Evolutionary conservation across 2,329 filamentous ascomycete genomes (phyloP).

Genomic region (Xylogone sp.): DNA sequence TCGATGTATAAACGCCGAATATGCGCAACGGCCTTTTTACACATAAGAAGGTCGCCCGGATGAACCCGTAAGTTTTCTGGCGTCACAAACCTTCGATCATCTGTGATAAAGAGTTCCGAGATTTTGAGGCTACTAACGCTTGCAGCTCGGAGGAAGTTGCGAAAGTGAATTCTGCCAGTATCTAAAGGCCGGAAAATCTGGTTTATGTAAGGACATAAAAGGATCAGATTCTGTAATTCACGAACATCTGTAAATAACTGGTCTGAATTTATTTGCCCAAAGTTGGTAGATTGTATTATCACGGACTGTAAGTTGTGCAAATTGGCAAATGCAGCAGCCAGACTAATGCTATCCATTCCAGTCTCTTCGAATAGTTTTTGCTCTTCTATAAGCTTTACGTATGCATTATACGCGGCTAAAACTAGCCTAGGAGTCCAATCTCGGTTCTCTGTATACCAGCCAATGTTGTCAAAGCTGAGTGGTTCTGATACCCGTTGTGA

Average conservation of each 20-base stretch:
- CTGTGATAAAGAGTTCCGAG: not conserved
- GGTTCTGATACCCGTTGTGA: not conserved
- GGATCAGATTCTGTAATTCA: not conserved
- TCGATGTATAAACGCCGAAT: not conserved
- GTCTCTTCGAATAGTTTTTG: not conserved
- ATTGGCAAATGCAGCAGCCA: not conserved
- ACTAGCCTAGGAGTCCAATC: not conserved
- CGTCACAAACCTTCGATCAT: not conserved
- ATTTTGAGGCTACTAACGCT: not conserved
- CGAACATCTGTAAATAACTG: not conserved
- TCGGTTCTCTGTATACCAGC: not conserved
- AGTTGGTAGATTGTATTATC: not conserved
- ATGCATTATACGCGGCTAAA: not conserved
- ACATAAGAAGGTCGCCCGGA: not conserved
- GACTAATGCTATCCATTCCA: not conserved
- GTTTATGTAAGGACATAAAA: not conserved
- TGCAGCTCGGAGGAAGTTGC: not conserved
- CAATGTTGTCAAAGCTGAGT: not conserved
- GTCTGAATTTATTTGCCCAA: not conserved
- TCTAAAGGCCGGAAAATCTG: not conserved
- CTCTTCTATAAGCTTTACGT: not conserved
- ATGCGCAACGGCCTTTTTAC: not conserved
- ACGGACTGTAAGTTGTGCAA: not conserved
- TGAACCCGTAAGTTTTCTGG: not conserved
- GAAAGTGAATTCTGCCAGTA: not conserved